Evolutionary conservation across 2,329 filamentous ascomycete species (phyloP).

Genomic region (Coniochaeta sp.): DNA sequence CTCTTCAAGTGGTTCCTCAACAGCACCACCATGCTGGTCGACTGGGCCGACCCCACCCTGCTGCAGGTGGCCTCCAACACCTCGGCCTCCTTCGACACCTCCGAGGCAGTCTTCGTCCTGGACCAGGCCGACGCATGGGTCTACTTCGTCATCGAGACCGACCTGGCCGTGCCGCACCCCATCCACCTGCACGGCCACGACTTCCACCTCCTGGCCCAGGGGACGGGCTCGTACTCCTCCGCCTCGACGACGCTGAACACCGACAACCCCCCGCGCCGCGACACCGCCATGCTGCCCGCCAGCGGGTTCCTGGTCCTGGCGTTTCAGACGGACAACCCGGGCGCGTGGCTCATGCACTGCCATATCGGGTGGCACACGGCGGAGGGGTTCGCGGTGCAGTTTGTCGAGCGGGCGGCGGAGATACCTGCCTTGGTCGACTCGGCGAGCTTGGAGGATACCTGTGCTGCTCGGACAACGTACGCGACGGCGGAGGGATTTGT

Average conservation of each 20-base stretch:
- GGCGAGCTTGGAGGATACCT: no score
- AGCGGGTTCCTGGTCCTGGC: slow-evolving; percentile 28
- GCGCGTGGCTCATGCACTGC: slow-evolving; percentile 33
- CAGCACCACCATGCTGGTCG: slow-evolving; percentile 33
- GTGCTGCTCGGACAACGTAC: no score
- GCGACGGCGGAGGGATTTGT: no score
- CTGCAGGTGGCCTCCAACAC: no score
- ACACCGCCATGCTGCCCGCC: slow-evolving; percentile 25
- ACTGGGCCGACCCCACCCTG: slow-evolving; percentile 39
- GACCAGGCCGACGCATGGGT: no score
- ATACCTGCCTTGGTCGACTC: no score
- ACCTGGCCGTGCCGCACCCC: not conserved
- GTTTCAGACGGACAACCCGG: slow-evolving; percentile 32
- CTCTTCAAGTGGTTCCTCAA: slow-evolving; percentile 43
- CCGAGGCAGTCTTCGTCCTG: no score
- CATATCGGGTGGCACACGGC: slow-evolving; percentile 34
- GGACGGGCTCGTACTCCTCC: not conserved
- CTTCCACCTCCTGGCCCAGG: slow-evolving; percentile 19
- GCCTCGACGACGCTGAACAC: no score
- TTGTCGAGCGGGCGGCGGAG: slow-evolving; percentile 5
- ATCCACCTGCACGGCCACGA: slow-evolving; percentile 12
- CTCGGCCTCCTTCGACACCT: no score
- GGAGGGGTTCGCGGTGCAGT: slow-evolving; percentile 12
- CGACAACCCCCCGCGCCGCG: slow-evolving; percentile 26
- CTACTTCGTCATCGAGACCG: no score